A percentile compares a stretch with the other conserved stretches of the same genome.
These are phyloP conservation scores for Aspergillus sp. DNA, from an alignment of 2,329 filamentous ascomycete genomes.

Conservation along the genomic window DNA sequence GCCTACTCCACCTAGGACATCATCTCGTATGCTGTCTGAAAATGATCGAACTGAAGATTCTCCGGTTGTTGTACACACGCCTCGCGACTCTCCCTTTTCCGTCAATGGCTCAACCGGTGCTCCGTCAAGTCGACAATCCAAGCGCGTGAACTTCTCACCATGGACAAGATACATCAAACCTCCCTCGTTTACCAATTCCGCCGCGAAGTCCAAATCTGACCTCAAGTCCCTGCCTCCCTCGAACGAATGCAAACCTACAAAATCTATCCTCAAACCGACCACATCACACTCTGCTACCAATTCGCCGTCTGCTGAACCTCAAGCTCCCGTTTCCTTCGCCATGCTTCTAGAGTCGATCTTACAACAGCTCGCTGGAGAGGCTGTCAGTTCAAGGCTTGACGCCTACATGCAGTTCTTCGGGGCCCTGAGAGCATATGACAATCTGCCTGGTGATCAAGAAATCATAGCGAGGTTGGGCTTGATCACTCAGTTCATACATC, in stretches of 20 bases:
- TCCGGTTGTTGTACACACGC: slow-evolving; percentile 35
- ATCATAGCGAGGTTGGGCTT: slow-evolving; percentile 74
- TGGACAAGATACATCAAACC: slow-evolving; percentile 58
- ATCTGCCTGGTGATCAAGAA: slow-evolving; percentile 72
- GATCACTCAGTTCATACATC: slow-evolving; percentile 78
- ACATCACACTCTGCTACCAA: slow-evolving; percentile 44
- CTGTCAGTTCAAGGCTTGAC: slow-evolving; percentile 74
- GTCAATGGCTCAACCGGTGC: slow-evolving; percentile 39
- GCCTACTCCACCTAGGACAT: slow-evolving; percentile 57
- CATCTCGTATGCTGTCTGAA: slow-evolving; percentile 32
- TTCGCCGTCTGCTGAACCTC: slow-evolving; percentile 48
- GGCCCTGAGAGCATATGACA: slow-evolving; percentile 77
- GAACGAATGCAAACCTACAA: slow-evolving; percentile 59
- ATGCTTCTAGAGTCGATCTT: slow-evolving; percentile 84
- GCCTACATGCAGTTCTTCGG: slow-evolving; percentile 80
- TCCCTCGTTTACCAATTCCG: slow-evolving; percentile 36
- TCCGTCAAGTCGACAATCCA: slow-evolving; percentile 45
- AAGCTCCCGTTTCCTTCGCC: slow-evolving; percentile 62
- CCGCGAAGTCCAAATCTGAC: slow-evolving; percentile 42
- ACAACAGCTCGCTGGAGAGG: slow-evolving; percentile 74
- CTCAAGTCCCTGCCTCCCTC: slow-evolving; percentile 51
- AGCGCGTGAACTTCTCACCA: slow-evolving; percentile 66
- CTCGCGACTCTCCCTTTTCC: slow-evolving; percentile 49
- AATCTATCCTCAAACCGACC: slow-evolving; percentile 78
- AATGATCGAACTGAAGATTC: slow-evolving; percentile 44